Evolutionary conservation across 352 stramenopile species (phyloP), one percentile per base, ranked within the genome.

Genomic region (Globisporangium abappressorium): DNA sequence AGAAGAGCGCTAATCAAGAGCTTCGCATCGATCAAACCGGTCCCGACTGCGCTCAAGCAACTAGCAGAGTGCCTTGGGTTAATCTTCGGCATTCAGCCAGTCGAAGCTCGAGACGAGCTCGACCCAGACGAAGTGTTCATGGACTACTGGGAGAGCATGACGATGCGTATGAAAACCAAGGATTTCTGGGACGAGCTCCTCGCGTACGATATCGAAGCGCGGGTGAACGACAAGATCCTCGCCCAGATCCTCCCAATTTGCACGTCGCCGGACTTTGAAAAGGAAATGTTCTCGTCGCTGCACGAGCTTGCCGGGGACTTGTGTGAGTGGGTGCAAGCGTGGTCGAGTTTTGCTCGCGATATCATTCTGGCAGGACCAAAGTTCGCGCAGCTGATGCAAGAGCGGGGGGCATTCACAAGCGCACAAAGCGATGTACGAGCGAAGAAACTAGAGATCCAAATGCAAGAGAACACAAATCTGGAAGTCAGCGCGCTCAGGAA

Each of bases 121-220:
- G 84, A 94, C 58, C 79, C 80, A 3, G 85, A 93, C 18, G 85
- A 92, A 57, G 75, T 89, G 15, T 74, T 92, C 33, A 87, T 91
- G 75, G 80, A 93, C 57, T 94, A 93, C 51, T 91, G 84, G 82
- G 61, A 84, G 30, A 84, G 76, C 8, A 55, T 79, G 5, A 77
- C 74, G 2, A 6, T 60, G 3, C 64, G 66, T 15, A 75, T 89
- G 70, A 70, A 75, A 22, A 78, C 66, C 0, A 33, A 60, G 3
- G 66, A n/a, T 2, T 91, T 92, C 33, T 92, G 84, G 84, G 41
- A 78, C 9, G 74, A 70, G 11, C 47, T 91, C 1, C 61, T 70
- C 5, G 59, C 60, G 8, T 91, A 87, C 70, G 76, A 91, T 14
- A 74, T 89, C 12, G 71, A 73, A 0, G 57, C 47, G 7, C 49